Base-by-base conservation (phyloP, 192 early-diverging fungal genomes). In the Entomortierella chlamydospora region DNA sequence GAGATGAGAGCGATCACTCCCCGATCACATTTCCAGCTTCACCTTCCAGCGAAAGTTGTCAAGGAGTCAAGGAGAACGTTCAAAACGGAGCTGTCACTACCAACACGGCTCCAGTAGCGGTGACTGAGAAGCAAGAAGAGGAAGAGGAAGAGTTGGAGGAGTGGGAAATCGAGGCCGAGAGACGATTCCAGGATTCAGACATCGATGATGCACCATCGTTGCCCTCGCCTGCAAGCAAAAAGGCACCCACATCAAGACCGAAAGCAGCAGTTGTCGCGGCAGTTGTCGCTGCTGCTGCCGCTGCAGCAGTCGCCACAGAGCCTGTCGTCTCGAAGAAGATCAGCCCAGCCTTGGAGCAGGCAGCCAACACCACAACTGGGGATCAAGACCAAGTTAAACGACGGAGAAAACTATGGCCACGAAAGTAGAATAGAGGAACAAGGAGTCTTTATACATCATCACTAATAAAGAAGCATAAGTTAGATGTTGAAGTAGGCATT, bases 131-230 rank as follows among this genome's bases (percentile, higher is more conserved):
- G 22, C 41, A 72, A 18, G 61, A 55, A 4, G 61, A 61, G 17
- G 64, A 74, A 11, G 76, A 79, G 22, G 76, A 79, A 49, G 76
- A 79, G n/a, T 20, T 79, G 55, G 76, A 79, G 63, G 76, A 79
- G 31, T 79, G 76, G 76, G 76, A 79, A 66, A 79, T 79, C 66
- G 76, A 79, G 33, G 76, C 76, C 11, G 76, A 79, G 52, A 57
- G 62, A 25, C 68, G 68, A 50, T 79, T 79, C 68, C 68, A 70
- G 76, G 76, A 79, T 57, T 70, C 76, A 10, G 76, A 70, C 56
- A 29, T 51, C 3, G 76, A 79, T 23, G 66, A 68, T 33, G 68
- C 63, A 15, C 66, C 73, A 8, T 62, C 76, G 23, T 51, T 70
- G 17, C 49, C 68, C 8, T 64, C 68, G 26, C 57, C 76, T 11